phyloP scores from a whole-genome alignment of 495 filamentous ascomycete species.

The Penicillium flavigenum region DNA sequence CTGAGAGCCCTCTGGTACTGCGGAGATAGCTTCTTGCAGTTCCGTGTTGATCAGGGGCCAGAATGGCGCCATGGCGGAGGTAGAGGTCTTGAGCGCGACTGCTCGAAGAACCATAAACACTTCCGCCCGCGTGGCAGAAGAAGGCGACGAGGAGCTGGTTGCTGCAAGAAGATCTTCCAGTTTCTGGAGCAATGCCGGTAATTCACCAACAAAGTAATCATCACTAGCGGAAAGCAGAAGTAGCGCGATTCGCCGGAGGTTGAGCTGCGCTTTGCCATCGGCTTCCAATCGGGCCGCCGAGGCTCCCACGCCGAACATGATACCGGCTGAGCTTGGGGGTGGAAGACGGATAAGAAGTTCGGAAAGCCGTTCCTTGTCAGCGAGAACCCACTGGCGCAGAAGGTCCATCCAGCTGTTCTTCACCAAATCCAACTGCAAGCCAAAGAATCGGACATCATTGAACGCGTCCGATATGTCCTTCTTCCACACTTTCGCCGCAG shows the following conservation, averaged over 20 bases:
- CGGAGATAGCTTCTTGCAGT: constrained; percentile 76
- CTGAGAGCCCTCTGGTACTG: constrained; percentile 66
- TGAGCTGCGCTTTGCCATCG: constrained; percentile 89
- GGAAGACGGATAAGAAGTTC: constrained; percentile 78
- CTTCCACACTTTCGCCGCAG: constrained; percentile 86
- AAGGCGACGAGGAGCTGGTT: constrained; percentile 87
- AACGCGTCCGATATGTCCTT: constrained; percentile 91
- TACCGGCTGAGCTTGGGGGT: constrained; percentile 88
- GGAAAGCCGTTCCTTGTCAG: constrained; percentile 82
- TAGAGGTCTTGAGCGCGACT: constrained; percentile 69
- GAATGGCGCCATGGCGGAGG: constrained; percentile 73
- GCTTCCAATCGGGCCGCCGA: constrained; percentile 92
- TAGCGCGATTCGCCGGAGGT: constrained; percentile 77
- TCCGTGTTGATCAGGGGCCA: constrained; percentile 92
- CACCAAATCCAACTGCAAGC: constrained; percentile 60
- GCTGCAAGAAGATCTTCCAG: constrained; percentile 81
- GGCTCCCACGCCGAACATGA: constrained; percentile 96
- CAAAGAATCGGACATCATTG: constrained; percentile 84
- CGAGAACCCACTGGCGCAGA: constrained; percentile 74
- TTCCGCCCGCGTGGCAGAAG: constrained; percentile 82
- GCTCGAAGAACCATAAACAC: constrained; percentile 86
- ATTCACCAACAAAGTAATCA: constrained; percentile 77
- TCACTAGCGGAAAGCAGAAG: constrained; percentile 69
- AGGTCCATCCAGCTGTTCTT: constrained; percentile 77
- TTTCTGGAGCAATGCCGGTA: constrained; percentile 74